These are phyloP conservation scores for Telfairia occidentalis DNA, from an alignment of 331 rosid species.

Conservation along the genomic window DNA sequence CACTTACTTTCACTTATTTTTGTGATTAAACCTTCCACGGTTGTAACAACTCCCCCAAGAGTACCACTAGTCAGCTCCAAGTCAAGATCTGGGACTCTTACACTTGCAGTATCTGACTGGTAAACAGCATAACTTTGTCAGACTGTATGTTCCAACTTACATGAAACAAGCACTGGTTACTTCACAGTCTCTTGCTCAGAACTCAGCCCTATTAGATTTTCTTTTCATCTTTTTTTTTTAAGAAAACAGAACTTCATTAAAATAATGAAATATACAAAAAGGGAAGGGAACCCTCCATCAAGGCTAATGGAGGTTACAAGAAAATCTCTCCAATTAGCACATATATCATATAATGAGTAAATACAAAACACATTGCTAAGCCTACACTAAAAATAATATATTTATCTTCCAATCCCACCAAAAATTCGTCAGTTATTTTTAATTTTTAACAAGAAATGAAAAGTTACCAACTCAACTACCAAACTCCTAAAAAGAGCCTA, in stretches of 20 bases:
- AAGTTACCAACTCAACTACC: background rate
- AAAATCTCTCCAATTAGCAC: background rate
- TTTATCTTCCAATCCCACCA: too few relatives aligned
- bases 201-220: background rate
- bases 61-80: conserved; percentile 79
- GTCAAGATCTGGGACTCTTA: conserved; percentile 52
- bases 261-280: background rate
- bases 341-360: background rate
- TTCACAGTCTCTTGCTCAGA: background rate
- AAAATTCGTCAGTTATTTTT: background rate
- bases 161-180: conserved; percentile 2
- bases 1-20: conserved; percentile 49
- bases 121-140: conserved; percentile 13
- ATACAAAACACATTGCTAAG: background rate
- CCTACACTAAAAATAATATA: too few relatives aligned
- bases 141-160: conserved; percentile 2
- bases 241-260: background rate
- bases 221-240: background rate
- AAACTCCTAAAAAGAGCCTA: background rate
- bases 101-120: conserved; percentile 52
- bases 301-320: background rate
- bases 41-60: conserved; percentile 49
- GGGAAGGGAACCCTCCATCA: background rate
- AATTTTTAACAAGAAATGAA: background rate
- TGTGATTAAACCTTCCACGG: conserved; percentile 74